These are phyloP conservation scores for Stygiomarasmius scandens DNA, from an alignment of 1,284 basidiomycete species.

Conservation along the genomic window DNA sequence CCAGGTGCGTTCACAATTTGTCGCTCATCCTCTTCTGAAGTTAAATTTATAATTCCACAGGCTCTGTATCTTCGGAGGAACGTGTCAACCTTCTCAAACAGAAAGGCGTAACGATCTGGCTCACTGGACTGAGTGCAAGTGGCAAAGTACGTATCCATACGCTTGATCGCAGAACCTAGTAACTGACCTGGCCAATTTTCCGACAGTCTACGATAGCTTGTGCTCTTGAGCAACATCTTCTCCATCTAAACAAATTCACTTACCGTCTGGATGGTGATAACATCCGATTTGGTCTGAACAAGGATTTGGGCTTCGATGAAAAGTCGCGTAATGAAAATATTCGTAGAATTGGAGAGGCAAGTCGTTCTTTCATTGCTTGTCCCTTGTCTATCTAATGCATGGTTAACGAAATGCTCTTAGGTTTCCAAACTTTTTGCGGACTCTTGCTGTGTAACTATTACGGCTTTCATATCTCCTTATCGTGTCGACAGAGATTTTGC, in stretches of 20 bases:
- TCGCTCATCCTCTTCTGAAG: not conserved
- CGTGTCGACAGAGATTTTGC: slow-evolving; percentile 85
- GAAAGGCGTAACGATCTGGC: slow-evolving; percentile 89
- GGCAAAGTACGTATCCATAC: slow-evolving; percentile 77
- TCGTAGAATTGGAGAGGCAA: slow-evolving; percentile 92
- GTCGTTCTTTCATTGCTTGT: slow-evolving; percentile 16
- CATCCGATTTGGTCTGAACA: slow-evolving; percentile 96
- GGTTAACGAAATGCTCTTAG: slow-evolving; percentile 40
- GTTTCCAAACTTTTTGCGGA: slow-evolving; percentile 95
- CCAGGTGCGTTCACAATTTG: slow-evolving; percentile 31
- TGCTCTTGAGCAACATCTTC: slow-evolving; percentile 94
- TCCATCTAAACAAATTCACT: slow-evolving; percentile 83
- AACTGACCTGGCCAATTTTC: slow-evolving; percentile 2
- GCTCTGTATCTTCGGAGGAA: slow-evolving; percentile 73
- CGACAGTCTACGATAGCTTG: slow-evolving; percentile 93
- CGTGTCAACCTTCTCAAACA: slow-evolving; percentile 73
- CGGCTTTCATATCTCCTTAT: slow-evolving; percentile 99
- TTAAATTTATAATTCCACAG: slow-evolving; percentile 37
- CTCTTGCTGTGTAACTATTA: slow-evolving; percentile 83
- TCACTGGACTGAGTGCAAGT: slow-evolving; percentile 91
- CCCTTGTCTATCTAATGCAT: slow-evolving; percentile 1
- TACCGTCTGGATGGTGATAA: slow-evolving; percentile 98
- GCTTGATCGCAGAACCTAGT: slow-evolving; percentile 1
- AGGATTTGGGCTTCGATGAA: slow-evolving; percentile 96
- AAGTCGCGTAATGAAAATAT: slow-evolving; percentile 97